These are phyloP conservation scores for Kwoniella mangroviensis DNA, from an alignment of 768 basidiomycete species.

Conservation along the genomic window DNA sequence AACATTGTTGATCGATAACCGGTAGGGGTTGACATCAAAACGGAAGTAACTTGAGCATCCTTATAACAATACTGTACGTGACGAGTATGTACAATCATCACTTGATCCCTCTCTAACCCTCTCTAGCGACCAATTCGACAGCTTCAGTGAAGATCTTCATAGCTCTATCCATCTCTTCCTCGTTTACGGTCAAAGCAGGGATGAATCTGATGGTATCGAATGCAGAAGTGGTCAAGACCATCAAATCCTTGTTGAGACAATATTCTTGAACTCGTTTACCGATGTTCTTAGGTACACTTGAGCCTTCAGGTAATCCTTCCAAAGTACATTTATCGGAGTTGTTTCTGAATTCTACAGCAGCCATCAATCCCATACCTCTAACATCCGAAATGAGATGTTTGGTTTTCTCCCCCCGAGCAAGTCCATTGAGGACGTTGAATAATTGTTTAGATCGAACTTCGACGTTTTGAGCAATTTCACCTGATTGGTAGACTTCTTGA, in stretches of 20 bases:
- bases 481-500: constrained; percentile 74
- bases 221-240: constrained; percentile 81
- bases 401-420: constrained; percentile 66
- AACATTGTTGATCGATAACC: too few species aligned
- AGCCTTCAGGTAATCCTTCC: constrained; percentile 27
- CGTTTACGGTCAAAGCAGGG: constrained; percentile 80
- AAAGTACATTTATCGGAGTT: constrained; percentile 56
- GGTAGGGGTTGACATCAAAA: too few species aligned
- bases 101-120: constrained; percentile 19
- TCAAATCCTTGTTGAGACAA: constrained; percentile 82
- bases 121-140: constrained; percentile 64
- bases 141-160: constrained; percentile 63
- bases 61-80: too few species aligned
- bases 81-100: too few species aligned
- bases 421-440: constrained; percentile 65
- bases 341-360: constrained; percentile 59
- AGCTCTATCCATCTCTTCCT: constrained; percentile 71
- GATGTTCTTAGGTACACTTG: constrained; percentile 61
- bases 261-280: constrained; percentile 73
- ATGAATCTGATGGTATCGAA: constrained; percentile 77
- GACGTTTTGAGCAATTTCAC: constrained; percentile 83
- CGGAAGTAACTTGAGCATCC: too few species aligned
- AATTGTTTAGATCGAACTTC: constrained; percentile 74
- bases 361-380: constrained; percentile 70
- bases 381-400: constrained; percentile 75